phyloP scores from a whole-genome alignment of 2,329 filamentous ascomycete genomes.

The Ascochyta koolunga region DNA sequence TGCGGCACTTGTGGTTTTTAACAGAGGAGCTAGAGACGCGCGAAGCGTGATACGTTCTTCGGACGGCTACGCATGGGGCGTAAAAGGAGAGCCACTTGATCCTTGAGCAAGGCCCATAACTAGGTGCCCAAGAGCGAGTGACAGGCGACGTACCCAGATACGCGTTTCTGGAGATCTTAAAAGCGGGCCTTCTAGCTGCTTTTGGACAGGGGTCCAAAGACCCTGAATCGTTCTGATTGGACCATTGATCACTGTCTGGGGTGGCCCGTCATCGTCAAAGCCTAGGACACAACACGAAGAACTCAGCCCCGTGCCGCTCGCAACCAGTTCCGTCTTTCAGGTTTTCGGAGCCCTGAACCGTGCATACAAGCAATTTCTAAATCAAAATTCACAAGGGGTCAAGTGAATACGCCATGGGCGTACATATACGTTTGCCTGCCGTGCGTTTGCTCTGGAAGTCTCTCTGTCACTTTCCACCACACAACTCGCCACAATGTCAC shows the following conservation, averaged over 20 bases:
- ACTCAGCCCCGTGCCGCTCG: slow-evolving; percentile 19
- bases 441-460: background rate
- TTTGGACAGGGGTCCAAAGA: slow-evolving; percentile 6
- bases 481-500: slow-evolving; percentile 22
- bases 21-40: slow-evolving; percentile 2
- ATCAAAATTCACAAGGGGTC: slow-evolving; percentile 1
- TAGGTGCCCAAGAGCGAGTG: background rate
- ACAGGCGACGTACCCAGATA: slow-evolving; percentile 6
- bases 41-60: background rate
- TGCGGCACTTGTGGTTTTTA: background rate
- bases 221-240: slow-evolving; percentile 11
- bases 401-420: background rate
- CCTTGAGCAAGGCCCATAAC: background rate
- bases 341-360: slow-evolving; percentile 11
- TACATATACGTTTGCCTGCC: slow-evolving; percentile 11
- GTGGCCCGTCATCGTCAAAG: background rate
- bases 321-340: slow-evolving; percentile 13
- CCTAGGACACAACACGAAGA: slow-evolving; percentile 2
- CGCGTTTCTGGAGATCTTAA: slow-evolving; percentile 6
- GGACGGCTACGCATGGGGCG: background rate
- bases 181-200: background rate
- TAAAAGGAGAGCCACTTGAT: background rate
- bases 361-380: slow-evolving; percentile 15
- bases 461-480: background rate
- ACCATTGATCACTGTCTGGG: background rate